Conservation (phyloP, 106 monocot species). For the Acorus gramineus region DNA sequence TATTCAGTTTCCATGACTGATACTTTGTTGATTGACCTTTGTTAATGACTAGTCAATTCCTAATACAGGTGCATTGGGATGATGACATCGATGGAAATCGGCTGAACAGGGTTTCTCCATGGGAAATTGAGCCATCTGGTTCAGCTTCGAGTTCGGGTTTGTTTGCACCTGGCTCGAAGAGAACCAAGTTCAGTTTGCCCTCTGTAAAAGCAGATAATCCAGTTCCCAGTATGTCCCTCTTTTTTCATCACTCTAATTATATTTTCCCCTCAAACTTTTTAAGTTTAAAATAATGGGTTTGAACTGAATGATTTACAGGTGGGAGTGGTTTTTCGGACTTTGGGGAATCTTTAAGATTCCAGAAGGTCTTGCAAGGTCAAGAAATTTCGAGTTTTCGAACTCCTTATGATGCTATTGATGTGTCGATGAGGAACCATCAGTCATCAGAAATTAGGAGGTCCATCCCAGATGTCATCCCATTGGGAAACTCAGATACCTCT, state of each 20-base stretch:
- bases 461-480: conserved; percentile 16
- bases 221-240: conserved; percentile 32
- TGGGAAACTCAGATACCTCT: conserved; percentile 27
- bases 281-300: neutral
- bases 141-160: conserved; percentile 33
- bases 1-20: no score
- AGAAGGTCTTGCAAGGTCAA: conserved; percentile 94
- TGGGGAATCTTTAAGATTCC: conserved; percentile 55
- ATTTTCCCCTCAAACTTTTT: neutral
- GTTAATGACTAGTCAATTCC: no score
- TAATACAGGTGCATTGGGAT: conserved; percentile 62
- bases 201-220: conserved; percentile 28
- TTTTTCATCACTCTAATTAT: neutral
- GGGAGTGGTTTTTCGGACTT: conserved; percentile 41
- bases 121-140: conserved; percentile 60
- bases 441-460: conserved; percentile 30
- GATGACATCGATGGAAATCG: conserved; percentile 33
- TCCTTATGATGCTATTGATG: conserved; percentile 27
- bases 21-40: no score
- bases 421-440: conserved; percentile 18
- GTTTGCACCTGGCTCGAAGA: conserved; percentile 32
- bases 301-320: conserved; percentile 22
- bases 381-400: conserved; percentile 48
- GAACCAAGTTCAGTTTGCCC: conserved; percentile 29
- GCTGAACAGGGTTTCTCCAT: conserved; percentile 59